Evolutionary conservation across 169 alveolate species (phyloP), one percentile per base, ranked within the genome.

Genomic region (Plasmodium reichenowi): DNA sequence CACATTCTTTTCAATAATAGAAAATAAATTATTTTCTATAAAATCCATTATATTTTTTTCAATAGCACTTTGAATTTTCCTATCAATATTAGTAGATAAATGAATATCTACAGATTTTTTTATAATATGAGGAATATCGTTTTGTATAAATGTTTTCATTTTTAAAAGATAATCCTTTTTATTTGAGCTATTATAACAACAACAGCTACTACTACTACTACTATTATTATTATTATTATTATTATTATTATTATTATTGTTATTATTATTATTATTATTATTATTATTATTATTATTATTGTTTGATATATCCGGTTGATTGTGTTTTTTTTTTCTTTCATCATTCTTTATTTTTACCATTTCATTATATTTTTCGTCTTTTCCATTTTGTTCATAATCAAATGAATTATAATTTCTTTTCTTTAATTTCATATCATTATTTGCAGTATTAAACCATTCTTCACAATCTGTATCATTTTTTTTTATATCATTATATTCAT

Each of bases 31-130:
- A 66, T 76, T 52, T 64, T 66, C 71, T 48, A 63, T 60, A 7
- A 48, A 66, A 58, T 50, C 17, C 70, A 58, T 52, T 1, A 76
- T 29, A 20, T 76, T 50, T 10, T 76, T 63, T 50, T 76, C 75
- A 15, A 76, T 76, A 22, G 67, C 68, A n/a, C 52, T 29, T 45
- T 76, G 89, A 8, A 76, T 71, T 52, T 66, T 66, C 6, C 4
- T 22, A 26, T 76, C 75, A 32, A 76, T 26, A 68, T 63, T 76
- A 29, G 17, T 17, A 10, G 78, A 13, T 15, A 76, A 58, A 45
- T 67, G 67, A 50, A n/a, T 76, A 29, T 66, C 52, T 29, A 58
- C 78, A 2, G 78, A 64, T 15, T 66, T 76, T 26, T 58, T 64
- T 66, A 76, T 66, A 24, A 76, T 64, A 6, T 29, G 3, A n/a